A percentile compares a stretch with the other conserved stretches of the same genome.
These are phyloP conservation scores for Aspergillus melleus DNA, from an alignment of 2,329 filamentous ascomycete species.

Conservation along the genomic window DNA sequence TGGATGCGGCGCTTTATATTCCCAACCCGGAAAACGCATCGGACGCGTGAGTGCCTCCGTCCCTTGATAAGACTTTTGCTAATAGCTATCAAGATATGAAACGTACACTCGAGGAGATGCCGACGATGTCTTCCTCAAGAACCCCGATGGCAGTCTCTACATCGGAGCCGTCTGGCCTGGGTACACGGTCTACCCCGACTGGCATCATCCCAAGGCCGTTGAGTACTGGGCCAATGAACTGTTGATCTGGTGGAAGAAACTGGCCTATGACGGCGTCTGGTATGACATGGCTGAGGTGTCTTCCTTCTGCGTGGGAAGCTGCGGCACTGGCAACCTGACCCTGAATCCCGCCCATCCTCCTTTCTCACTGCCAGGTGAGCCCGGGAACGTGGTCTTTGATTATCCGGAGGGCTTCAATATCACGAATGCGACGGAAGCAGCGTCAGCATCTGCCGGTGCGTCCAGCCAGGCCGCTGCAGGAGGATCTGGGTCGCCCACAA, in stretches of 20 bases:
- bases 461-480: conserved; percentile 51
- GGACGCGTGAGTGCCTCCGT: conserved; percentile 58
- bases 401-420: conserved; percentile 71
- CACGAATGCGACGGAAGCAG: conserved; percentile 68
- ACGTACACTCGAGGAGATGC: conserved; percentile 53
- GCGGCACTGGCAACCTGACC: conserved; percentile 64
- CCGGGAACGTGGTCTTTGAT: conserved; percentile 57
- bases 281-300: conserved; percentile 64
- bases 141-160: conserved; percentile 56
- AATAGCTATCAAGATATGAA: conserved; percentile 42
- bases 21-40: conserved; percentile 69
- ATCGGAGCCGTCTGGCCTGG: conserved; percentile 59
- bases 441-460: conserved; percentile 57
- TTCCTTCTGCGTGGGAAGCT: conserved; percentile 70
- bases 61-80: conserved; percentile 15
- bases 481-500: conserved; percentile 29
- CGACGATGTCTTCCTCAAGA: conserved; percentile 52
- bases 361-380: conserved; percentile 65
- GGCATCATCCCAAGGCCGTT: conserved; percentile 58
- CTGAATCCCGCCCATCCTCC: conserved; percentile 69
- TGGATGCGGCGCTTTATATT: conserved; percentile 67
- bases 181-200: conserved; percentile 63
- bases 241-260: conserved; percentile 51
- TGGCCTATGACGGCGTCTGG: conserved; percentile 58
- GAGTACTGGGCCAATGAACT: conserved; percentile 62